A percentile compares a stretch with the other conserved stretches of the same genome.
These are phyloP conservation scores for Leccinum obscurum DNA, from an alignment of 768 basidiomycete species.

Conservation along the genomic window DNA sequence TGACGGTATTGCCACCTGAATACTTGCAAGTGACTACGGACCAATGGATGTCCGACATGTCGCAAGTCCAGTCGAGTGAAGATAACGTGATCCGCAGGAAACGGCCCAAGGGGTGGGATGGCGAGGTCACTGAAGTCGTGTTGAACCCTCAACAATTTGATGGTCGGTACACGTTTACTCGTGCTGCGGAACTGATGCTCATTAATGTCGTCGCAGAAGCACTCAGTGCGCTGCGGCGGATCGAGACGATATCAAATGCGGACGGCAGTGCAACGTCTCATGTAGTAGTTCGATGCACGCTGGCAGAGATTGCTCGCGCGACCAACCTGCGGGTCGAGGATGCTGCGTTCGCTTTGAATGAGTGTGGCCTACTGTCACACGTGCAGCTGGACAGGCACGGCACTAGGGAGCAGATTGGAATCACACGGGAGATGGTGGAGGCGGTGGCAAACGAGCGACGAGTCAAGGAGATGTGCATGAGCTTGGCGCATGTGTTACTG, in stretches of 20 bases:
- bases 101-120: slow-evolving; percentile 71
- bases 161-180: slow-evolving; percentile 34
- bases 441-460: slow-evolving; percentile 62
- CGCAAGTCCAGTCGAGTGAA: slow-evolving; percentile 34
- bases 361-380: slow-evolving; percentile 72
- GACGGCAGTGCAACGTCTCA: slow-evolving; percentile 76
- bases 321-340: slow-evolving; percentile 86
- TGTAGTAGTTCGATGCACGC: slow-evolving; percentile 64
- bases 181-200: background rate
- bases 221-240: slow-evolving; percentile 53
- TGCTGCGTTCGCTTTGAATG: slow-evolving; percentile 83
- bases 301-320: slow-evolving; percentile 75
- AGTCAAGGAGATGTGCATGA: slow-evolving; percentile 71
- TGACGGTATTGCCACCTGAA: slow-evolving; percentile 62
- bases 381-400: slow-evolving; percentile 33
- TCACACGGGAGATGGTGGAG: slow-evolving; percentile 69
- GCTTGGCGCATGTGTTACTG: slow-evolving; percentile 55
- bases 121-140: slow-evolving; percentile 52
- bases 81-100: slow-evolving; percentile 40
- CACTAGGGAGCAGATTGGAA: slow-evolving; percentile 47
- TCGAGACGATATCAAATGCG: slow-evolving; percentile 55
- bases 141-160: slow-evolving; percentile 39
- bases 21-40: slow-evolving; percentile 44
- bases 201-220: slow-evolving; percentile 40
- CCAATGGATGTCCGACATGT: slow-evolving; percentile 45